A percentile compares a stretch with the other conserved stretches of the same genome.
Conservation (phyloP, 345 rosid species). For the Diplotaxis tenuifolia region DNA sequence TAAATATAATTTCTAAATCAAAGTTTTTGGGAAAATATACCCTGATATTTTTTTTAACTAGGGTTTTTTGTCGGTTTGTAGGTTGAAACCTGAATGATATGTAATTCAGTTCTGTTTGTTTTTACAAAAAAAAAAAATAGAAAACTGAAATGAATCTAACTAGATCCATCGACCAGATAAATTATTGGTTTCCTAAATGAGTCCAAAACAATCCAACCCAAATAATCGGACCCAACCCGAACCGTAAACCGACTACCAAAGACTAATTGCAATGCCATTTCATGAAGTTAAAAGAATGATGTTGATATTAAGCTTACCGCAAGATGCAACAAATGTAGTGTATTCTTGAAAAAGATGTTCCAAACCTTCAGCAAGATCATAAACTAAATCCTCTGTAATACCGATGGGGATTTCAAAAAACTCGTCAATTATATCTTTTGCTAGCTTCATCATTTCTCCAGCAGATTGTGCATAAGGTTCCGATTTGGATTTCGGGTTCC, state of each 20-base stretch:
- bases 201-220: no score
- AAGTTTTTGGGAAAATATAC: background rate
- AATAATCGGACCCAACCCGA: background rate
- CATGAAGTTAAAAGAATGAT: background rate
- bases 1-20: background rate
- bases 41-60: background rate
- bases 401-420: slow-evolving; percentile 86
- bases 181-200: no score
- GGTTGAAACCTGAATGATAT: background rate
- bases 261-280: background rate
- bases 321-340: slow-evolving; percentile 67
- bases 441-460: slow-evolving; percentile 61
- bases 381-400: slow-evolving; percentile 66
- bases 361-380: slow-evolving; percentile 70
- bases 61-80: background rate
- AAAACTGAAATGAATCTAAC: no score
- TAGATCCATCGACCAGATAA: no score
- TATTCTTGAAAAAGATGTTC: slow-evolving; percentile 68
- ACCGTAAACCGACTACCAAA: background rate
- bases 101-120: background rate
- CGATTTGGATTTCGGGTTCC: slow-evolving; percentile 93
- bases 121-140: no score
- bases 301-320: slow-evolving; percentile 48
- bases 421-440: slow-evolving; percentile 63
- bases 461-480: slow-evolving; percentile 85